Percentiles rank a stretch among this genome's conserved stretches.
Evolutionary conservation across 2,329 filamentous ascomycete genomes (phyloP).

Genomic region (Coleophoma eucalyptorum): DNA sequence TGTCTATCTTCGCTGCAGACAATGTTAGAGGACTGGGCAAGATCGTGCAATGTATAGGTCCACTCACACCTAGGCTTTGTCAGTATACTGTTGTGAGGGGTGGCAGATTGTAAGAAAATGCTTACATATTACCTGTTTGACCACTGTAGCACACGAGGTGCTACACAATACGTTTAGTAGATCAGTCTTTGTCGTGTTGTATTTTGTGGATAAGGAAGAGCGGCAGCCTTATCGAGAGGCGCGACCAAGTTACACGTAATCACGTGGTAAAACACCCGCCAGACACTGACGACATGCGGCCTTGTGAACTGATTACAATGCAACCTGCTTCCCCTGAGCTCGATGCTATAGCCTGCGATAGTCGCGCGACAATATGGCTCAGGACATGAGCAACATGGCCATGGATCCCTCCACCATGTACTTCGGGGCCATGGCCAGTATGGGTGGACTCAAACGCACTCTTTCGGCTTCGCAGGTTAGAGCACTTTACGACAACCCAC

Average conservation of each 20-base stretch:
- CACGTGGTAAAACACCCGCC: too few species aligned
- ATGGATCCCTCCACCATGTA: conserved; percentile 22
- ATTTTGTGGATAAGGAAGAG: background rate
- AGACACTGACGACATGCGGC: background rate
- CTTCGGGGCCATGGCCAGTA: conserved; percentile 13
- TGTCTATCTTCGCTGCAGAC: conserved; percentile 77
- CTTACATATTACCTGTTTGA: background rate
- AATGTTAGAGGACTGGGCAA: background rate
- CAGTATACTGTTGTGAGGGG: background rate
- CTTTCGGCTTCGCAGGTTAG: conserved; percentile 24
- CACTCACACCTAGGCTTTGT: background rate
- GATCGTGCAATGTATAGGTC: background rate
- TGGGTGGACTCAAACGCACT: conserved; percentile 14
- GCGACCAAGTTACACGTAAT: too few species aligned
- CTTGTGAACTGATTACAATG: background rate
- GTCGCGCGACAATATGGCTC: conserved; percentile 12
- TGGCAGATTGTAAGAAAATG: too few species aligned
- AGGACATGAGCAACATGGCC: conserved; percentile 15
- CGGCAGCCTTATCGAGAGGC: too few species aligned
- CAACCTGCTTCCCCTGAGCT: background rate
- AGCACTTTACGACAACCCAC: background rate
- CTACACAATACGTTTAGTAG: too few species aligned
- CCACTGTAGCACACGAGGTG: too few species aligned
- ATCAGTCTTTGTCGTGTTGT: background rate
- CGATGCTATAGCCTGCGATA: background rate